Conservation (phyloP, 768 basidiomycete species). For the Boletus tylopilopsis region DNA sequence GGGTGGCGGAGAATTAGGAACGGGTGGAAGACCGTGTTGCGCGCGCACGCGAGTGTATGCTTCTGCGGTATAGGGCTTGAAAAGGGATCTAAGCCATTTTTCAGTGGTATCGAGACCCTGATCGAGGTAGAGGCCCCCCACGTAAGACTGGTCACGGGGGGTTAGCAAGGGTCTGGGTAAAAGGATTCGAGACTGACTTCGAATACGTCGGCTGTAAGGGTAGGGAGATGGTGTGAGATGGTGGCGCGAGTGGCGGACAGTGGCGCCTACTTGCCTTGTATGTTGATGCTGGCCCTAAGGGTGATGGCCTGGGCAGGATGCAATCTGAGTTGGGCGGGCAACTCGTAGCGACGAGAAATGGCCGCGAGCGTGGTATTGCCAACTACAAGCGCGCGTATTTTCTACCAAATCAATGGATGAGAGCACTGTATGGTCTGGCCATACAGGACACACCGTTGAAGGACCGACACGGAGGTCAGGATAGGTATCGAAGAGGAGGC, state of each 20-base stretch:
- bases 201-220: slow-evolving; percentile 63
- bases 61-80: slow-evolving; percentile 57
- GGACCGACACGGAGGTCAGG: slow-evolving; percentile 75
- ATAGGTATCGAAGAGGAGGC: slow-evolving; percentile 57
- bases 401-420: slow-evolving; percentile 39
- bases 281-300: slow-evolving; percentile 60
- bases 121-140: slow-evolving; percentile 75
- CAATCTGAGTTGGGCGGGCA: slow-evolving; percentile 57
- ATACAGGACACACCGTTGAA: slow-evolving; percentile 44
- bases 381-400: slow-evolving; percentile 74
- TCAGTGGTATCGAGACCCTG: slow-evolving; percentile 56
- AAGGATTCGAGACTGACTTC: slow-evolving; percentile 46
- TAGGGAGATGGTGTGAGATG: slow-evolving; percentile 5
- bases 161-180: neutral
- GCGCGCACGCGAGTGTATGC: slow-evolving; percentile 63
- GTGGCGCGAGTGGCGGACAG: neutral
- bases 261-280: slow-evolving; percentile 56
- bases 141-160: slow-evolving; percentile 51
- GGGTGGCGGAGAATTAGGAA: slow-evolving; percentile 26
- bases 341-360: slow-evolving; percentile 62
- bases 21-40: slow-evolving; percentile 62
- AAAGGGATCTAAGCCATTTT: slow-evolving; percentile 58
- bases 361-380: slow-evolving; percentile 70
- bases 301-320: slow-evolving; percentile 74
- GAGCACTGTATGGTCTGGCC: no score